These are phyloP conservation scores for Phytopythium aichiense DNA, from an alignment of 352 stramenopile species.

Conservation along the genomic window DNA sequence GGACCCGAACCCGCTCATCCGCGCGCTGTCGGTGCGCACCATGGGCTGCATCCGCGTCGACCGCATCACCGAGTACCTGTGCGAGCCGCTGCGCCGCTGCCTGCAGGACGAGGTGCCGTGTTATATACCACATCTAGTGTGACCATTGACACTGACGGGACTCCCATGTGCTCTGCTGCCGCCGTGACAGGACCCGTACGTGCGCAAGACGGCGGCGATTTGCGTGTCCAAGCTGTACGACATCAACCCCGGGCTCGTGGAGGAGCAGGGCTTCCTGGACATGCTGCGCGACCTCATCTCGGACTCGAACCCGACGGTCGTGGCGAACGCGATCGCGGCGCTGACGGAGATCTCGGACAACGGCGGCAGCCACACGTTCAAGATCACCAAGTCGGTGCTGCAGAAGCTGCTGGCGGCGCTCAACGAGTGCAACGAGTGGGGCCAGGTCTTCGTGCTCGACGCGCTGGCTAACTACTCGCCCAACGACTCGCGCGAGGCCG, in stretches of 20 bases:
- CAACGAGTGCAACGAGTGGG: slow-evolving; percentile 99
- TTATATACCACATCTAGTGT: background rate
- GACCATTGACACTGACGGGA: background rate
- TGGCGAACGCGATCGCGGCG: slow-evolving; percentile 98
- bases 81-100: slow-evolving; percentile 93
- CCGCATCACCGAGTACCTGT: slow-evolving; percentile 98
- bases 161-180: background rate
- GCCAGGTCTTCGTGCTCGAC: slow-evolving; percentile 98
- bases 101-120: slow-evolving; percentile 79
- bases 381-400: slow-evolving; percentile 96
- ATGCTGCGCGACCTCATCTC: slow-evolving; percentile 98
- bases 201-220: slow-evolving; percentile 98
- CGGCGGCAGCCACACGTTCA: slow-evolving; percentile 85
- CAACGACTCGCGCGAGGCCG: slow-evolving; percentile 93
- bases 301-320: slow-evolving; percentile 97
- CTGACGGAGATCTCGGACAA: slow-evolving; percentile 97
- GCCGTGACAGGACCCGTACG: slow-evolving; percentile 93
- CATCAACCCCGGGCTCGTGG: slow-evolving; percentile 96
- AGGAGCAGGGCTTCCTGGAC: slow-evolving; percentile 95
- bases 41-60: slow-evolving; percentile 99
- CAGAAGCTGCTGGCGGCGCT: slow-evolving; percentile 98
- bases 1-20: slow-evolving; percentile 93
- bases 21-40: slow-evolving; percentile 97
- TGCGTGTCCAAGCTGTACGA: slow-evolving; percentile 99
- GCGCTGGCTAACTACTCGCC: slow-evolving; percentile 95